Evolutionary conservation across 1,284 basidiomycete genomes (phyloP).

Genomic region (Ustilago trichophora): DNA sequence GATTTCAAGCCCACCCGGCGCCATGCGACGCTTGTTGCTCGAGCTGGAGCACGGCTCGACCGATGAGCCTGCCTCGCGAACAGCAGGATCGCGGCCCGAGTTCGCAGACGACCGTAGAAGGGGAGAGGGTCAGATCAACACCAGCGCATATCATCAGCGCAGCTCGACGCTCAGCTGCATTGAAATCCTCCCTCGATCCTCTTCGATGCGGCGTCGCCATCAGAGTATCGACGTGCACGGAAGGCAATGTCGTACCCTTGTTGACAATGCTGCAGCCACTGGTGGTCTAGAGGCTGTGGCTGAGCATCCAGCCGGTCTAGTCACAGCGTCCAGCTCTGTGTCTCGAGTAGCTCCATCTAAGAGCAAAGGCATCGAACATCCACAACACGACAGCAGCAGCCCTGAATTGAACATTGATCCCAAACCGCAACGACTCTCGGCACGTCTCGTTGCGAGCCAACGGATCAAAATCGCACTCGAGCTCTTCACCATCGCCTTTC

Average conservation of each 20-base stretch:
- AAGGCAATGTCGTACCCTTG: not conserved
- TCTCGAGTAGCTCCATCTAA: too few relatives aligned
- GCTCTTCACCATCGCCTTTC: constrained; percentile 4
- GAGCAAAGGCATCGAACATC: too few relatives aligned
- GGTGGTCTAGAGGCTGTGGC: not conserved
- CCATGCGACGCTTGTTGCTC: constrained; percentile 5
- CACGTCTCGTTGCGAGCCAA: not conserved
- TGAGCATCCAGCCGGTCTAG: not conserved
- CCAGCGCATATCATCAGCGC: not conserved
- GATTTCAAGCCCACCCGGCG: constrained; percentile 14
- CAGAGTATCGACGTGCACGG: constrained; percentile 7
- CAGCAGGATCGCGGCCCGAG: too few relatives aligned
- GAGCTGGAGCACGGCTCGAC: constrained; percentile 5
- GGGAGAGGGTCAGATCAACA: too few relatives aligned
- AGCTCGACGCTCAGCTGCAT: not conserved
- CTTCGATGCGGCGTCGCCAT: constrained; percentile 13
- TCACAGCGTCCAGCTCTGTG: too few relatives aligned
- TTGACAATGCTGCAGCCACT: too few relatives aligned
- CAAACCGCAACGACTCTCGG: too few relatives aligned
- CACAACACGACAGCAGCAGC: too few relatives aligned
- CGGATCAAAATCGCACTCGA: not conserved
- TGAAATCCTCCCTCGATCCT: constrained; percentile 1
- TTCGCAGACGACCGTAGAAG: too few relatives aligned
- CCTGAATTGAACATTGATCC: too few relatives aligned
- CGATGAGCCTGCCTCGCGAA: too few relatives aligned